Conservation (phyloP, 2,329 filamentous ascomycete genomes). For the Byssochlamys sp. region DNA sequence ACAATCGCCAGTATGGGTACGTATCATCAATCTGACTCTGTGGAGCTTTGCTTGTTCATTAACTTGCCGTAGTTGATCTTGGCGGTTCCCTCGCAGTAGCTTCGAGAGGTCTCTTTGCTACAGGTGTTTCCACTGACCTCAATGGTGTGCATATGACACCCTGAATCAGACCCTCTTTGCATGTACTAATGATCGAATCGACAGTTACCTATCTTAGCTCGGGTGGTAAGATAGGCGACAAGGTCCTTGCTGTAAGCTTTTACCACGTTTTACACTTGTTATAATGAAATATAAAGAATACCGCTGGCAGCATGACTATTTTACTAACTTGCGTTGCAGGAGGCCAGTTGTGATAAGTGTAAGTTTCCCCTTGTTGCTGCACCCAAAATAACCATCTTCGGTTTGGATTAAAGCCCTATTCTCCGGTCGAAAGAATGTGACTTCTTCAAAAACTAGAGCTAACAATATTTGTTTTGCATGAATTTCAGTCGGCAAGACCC, state of each 20-base stretch:
- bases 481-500: conserved; percentile 51
- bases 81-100: conserved; percentile 58
- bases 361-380: conserved; percentile 12
- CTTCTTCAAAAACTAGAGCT: neutral
- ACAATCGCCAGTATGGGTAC: conserved; percentile 54
- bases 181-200: neutral
- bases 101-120: conserved; percentile 55
- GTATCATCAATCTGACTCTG: conserved; percentile 2
- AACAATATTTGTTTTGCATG: neutral
- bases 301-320: neutral
- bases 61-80: conserved; percentile 44
- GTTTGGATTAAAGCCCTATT: neutral
- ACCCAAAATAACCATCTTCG: neutral
- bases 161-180: neutral
- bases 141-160: conserved; percentile 38
- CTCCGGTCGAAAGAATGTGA: neutral
- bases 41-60: neutral
- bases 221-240: conserved; percentile 54
- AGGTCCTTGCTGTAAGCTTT: conserved; percentile 42
- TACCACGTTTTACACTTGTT: neutral
- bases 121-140: conserved; percentile 58
- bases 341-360: conserved; percentile 59
- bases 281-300: neutral
- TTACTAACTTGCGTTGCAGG: conserved; percentile 24
- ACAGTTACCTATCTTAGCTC: conserved; percentile 55